Evolutionary conservation across 1,139 yeast species (phyloP), one percentile per base, ranked within the genome.

Genomic region (Yamadazyma sp.): DNA sequence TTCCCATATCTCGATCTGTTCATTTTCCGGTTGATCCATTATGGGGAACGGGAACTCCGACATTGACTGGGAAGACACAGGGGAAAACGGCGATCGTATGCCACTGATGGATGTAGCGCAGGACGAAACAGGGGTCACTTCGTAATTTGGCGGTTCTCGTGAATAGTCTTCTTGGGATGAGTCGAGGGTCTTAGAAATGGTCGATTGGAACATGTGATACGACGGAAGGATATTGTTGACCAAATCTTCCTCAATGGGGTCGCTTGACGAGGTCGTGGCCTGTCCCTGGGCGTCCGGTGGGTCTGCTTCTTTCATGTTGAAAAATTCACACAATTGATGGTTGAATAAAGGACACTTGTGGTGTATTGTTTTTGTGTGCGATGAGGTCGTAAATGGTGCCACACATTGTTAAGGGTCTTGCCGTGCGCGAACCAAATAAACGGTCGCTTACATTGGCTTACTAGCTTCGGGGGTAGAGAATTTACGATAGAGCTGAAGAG

Each of bases 181-280:
- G 2, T 65, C 61, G 37, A 72, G 47, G 17, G 61, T 60, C 45
- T 67, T 66, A 31, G 72, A 65, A 9, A 72, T 60, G 10, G 77
- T 72, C 29, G 71, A 56, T 49, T 69, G 71, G 53, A 64, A 70
- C 76, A 72, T 71, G 34, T 70, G 71, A 48, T 72, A 72, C 11
- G 75, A 69, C 1, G 77, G 77, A 10, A 72, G 59, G 28, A 72
- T 72, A 42, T 69, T 68, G 45, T 61, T 68, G 34, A 72, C 46
- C 29, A 67, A 57, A 28, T 62, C 64, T 39, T 64, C 68, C 15
- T 57, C 68, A 20, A 5, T 20, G 5, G 17, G 14, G 22, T 22
- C 27, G 22, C 22, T 30, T 11, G 14, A 16, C 22, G 17, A 5
- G 18, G 17, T n/a, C 17, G 10, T 5, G 31, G 17, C 8, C 11